A percentile compares a stretch with the other conserved stretches of the same genome.
Evolutionary conservation across 768 basidiomycete genomes (phyloP).

Genomic region (Rhodocollybia butyracea): DNA sequence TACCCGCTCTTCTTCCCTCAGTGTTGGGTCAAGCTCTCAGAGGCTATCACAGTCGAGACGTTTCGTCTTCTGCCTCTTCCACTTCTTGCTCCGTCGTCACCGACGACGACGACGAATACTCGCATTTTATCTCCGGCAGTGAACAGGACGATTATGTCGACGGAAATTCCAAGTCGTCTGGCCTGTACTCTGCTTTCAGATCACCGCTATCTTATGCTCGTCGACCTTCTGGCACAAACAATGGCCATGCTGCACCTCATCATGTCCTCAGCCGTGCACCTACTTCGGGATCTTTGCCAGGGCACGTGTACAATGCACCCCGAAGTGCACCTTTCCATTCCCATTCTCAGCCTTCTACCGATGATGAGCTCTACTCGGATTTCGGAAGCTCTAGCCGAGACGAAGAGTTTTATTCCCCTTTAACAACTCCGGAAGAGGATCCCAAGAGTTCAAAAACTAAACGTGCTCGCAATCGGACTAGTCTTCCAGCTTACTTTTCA

Average conservation of each 20-base stretch:
- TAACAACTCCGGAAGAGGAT: constrained; percentile 5
- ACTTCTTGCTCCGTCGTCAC: constrained; percentile 62
- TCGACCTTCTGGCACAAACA: constrained; percentile 69
- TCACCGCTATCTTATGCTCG: constrained; percentile 64
- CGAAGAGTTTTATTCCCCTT: constrained; percentile 17
- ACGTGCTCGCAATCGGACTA: constrained; percentile 63
- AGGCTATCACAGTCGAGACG: constrained; percentile 41
- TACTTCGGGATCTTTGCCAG: constrained; percentile 40
- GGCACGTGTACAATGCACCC: constrained; percentile 36
- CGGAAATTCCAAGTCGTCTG: constrained; percentile 38
- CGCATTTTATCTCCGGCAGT: constrained; percentile 27
- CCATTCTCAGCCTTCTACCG: constrained; percentile 29
- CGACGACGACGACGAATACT: constrained; percentile 61
- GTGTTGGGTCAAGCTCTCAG: constrained; percentile 57
- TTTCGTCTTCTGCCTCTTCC: constrained; percentile 64
- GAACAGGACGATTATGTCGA: constrained; percentile 38
- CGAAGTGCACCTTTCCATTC: constrained; percentile 41
- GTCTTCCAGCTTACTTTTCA: constrained; percentile 75
- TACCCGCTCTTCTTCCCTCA: constrained; percentile 65
- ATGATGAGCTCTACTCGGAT: constrained; percentile 46
- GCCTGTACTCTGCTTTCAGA: constrained; percentile 22
- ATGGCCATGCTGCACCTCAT: constrained; percentile 57
- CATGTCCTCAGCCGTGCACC: constrained; percentile 47
- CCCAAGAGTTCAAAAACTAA: constrained; percentile 32
- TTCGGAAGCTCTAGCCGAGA: constrained; percentile 22